Conservation (phyloP, 805 yeast genomes). For the Kluyveromyces wickerhamii region DNA sequence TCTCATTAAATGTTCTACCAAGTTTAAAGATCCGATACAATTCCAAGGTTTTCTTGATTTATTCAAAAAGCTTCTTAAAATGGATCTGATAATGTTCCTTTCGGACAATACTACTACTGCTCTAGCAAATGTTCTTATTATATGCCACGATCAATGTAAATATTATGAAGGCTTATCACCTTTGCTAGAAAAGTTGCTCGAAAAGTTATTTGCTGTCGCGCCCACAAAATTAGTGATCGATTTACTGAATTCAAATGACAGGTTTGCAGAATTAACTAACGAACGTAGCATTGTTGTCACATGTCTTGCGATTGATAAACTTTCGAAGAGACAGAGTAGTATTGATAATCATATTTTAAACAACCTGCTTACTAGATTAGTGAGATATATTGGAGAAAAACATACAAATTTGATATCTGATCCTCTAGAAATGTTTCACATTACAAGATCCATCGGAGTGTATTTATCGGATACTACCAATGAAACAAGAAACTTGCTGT, state of each 20-base stretch:
- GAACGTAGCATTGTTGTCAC: slow-evolving; percentile 19
- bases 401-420: neutral
- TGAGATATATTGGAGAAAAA: neutral
- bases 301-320: slow-evolving; percentile 24
- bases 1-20: slow-evolving; percentile 10
- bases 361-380: neutral
- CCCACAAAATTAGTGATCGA: slow-evolving; percentile 15
- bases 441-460: slow-evolving; percentile 27
- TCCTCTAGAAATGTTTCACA: slow-evolving; percentile 16
- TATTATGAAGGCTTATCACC: slow-evolving; percentile 20
- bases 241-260: slow-evolving; percentile 1
- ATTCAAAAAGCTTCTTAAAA: slow-evolving; percentile 20
- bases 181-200: slow-evolving; percentile 17
- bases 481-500: slow-evolving; percentile 7
- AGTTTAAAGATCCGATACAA: slow-evolving; percentile 26
- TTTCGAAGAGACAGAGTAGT: slow-evolving; percentile 9
- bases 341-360: neutral
- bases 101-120: slow-evolving; percentile 8
- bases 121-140: slow-evolving; percentile 13
- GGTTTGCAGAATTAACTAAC: slow-evolving; percentile 9
- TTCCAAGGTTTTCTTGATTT: slow-evolving; percentile 27
- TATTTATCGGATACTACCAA: slow-evolving; percentile 15
- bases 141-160: slow-evolving; percentile 21
- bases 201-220: slow-evolving; percentile 22
- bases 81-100: slow-evolving; percentile 18